Conservation (phyloP, 768 basidiomycete genomes). For the Leucocoprinus sp. region DNA sequence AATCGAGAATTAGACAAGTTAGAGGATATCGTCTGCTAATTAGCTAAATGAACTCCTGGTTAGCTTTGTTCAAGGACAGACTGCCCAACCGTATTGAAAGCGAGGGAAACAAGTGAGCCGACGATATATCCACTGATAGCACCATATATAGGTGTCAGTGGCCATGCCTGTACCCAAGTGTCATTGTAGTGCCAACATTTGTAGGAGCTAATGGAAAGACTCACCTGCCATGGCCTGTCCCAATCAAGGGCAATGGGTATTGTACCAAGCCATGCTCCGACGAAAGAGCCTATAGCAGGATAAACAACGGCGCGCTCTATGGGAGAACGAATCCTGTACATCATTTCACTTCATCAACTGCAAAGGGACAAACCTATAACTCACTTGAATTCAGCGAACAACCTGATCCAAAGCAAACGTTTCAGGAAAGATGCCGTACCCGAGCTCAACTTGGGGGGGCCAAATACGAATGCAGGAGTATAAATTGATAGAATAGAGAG, state of each 20-base stretch:
- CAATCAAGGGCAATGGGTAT: slow-evolving; percentile 90
- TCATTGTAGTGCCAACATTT: slow-evolving; percentile 6
- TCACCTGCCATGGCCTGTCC: slow-evolving; percentile 96
- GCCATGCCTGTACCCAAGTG: slow-evolving; percentile 56
- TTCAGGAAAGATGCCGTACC: slow-evolving; percentile 39
- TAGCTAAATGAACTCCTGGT: slow-evolving; percentile 1
- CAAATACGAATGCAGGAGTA: slow-evolving; percentile 63
- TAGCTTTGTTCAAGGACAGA: slow-evolving; percentile 31
- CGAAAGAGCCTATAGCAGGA: slow-evolving; percentile 60
- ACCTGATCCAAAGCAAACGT: slow-evolving; percentile 62
- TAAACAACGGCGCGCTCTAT: slow-evolving; percentile 76
- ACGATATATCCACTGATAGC: slow-evolving; percentile 60
- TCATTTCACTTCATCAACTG: not conserved
- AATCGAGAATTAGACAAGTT: not conserved
- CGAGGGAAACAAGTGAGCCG: slow-evolving; percentile 49
- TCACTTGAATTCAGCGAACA: slow-evolving; percentile 79
- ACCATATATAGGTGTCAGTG: slow-evolving; percentile 68
- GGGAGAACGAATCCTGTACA: slow-evolving; percentile 43
- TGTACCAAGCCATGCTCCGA: slow-evolving; percentile 76
- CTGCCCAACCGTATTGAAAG: slow-evolving; percentile 28
- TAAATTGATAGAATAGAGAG: slow-evolving; percentile 59
- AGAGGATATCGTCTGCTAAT: slow-evolving; percentile 6
- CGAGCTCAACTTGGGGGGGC: slow-evolving; percentile 42
- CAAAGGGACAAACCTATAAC: slow-evolving; percentile 24
- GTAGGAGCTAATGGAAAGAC: slow-evolving; percentile 16